A percentile compares a stretch with the other conserved stretches of the same genome.
Conservation (phyloP, 75 land plant species). For the Adiantum capillusveneris region DNA sequence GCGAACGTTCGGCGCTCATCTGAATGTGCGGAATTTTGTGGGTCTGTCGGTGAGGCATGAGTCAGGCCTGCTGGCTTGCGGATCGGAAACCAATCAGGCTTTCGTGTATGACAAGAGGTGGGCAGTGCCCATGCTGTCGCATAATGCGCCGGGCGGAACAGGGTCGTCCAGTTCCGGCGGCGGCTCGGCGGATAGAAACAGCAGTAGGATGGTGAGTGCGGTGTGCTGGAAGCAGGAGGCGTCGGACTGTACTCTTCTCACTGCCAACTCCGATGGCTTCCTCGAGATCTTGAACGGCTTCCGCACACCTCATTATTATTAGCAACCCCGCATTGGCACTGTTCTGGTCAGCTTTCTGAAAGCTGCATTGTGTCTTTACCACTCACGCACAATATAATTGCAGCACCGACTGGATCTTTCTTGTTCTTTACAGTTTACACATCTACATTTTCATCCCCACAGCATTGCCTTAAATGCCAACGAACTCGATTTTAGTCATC, state of each 20-base stretch:
- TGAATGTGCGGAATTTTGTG: constrained; percentile 48
- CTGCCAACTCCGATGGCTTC: constrained; percentile 64
- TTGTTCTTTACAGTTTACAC: too few relatives aligned
- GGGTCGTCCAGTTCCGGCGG: background rate
- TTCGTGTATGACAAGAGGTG: constrained; percentile 54
- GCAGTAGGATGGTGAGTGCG: constrained; percentile 35
- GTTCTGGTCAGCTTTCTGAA: too few relatives aligned
- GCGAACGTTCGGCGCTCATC: constrained; percentile 47
- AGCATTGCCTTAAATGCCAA: too few relatives aligned
- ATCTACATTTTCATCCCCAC: too few relatives aligned
- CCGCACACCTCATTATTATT: too few relatives aligned
- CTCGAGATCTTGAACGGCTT: constrained; percentile 46
- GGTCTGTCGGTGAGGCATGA: constrained; percentile 53
- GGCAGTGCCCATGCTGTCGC: constrained; percentile 44
- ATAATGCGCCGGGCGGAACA: background rate
- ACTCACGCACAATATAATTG: too few relatives aligned
- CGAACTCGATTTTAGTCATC: too few relatives aligned
- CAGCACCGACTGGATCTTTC: too few relatives aligned
- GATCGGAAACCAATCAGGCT: constrained; percentile 68
- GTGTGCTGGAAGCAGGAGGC: constrained; percentile 54
- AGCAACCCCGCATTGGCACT: too few relatives aligned
- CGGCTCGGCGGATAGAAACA: too few relatives aligned
- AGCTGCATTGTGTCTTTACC: too few relatives aligned
- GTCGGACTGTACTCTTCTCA: constrained; percentile 41
- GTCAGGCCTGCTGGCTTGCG: constrained; percentile 58